These are phyloP conservation scores for Edaphochlamys debaryana DNA, from an alignment of 139 green algal genomes.

Conservation along the genomic window DNA sequence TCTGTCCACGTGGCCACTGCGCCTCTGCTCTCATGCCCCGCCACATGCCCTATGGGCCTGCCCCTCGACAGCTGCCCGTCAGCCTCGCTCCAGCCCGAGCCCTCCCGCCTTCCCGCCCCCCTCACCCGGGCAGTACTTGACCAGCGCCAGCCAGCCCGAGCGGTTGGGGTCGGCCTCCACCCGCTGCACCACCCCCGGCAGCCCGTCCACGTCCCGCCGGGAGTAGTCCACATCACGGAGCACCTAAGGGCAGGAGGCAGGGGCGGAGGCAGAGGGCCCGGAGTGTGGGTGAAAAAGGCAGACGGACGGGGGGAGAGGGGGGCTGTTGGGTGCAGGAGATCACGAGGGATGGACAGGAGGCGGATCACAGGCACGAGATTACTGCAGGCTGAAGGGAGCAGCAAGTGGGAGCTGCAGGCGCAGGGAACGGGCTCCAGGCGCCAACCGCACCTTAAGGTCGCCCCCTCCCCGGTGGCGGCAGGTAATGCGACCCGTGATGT, in stretches of 20 bases:
- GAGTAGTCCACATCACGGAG: constrained; percentile 27
- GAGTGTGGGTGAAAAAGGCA: not conserved
- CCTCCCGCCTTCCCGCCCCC: too few relatives aligned
- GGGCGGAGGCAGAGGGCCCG: not conserved
- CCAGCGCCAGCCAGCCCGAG: constrained; percentile 86
- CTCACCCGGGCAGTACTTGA: constrained; percentile 33
- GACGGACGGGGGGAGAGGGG: too few relatives aligned
- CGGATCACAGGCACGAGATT: too few relatives aligned
- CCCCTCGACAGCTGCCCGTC: too few relatives aligned
- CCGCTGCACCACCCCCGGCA: constrained; percentile 77
- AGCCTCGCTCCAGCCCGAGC: too few relatives aligned
- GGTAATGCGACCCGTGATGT: constrained; percentile 78
- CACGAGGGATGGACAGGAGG: not conserved
- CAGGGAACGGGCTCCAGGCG: too few relatives aligned
- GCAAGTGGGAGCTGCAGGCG: too few relatives aligned
- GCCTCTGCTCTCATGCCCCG: too few relatives aligned
- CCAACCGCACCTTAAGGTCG: not conserved
- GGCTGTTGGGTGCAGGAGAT: not conserved
- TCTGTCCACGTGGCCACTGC: too few relatives aligned
- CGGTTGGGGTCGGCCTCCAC: constrained; percentile 97
- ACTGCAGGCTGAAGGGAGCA: too few relatives aligned
- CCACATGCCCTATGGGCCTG: too few relatives aligned
- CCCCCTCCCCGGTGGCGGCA: constrained; percentile 51
- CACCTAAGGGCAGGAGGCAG: not conserved
- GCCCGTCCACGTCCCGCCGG: constrained; percentile 1